phyloP scores from a whole-genome alignment of 495 filamentous ascomycete genomes.

The Aspergillus wentii region DNA sequence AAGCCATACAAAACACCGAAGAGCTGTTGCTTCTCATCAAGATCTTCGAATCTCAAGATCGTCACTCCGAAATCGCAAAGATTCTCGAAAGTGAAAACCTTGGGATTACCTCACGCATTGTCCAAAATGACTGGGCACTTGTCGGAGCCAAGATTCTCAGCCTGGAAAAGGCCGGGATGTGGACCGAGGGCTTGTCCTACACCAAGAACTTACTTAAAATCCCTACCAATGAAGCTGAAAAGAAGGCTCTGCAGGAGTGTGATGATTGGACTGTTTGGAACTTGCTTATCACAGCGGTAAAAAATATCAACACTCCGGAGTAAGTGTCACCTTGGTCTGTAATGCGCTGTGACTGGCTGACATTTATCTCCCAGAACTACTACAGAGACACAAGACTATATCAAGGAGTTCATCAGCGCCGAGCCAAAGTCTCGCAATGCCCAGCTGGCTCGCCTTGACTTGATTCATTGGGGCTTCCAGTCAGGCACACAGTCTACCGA shows the following conservation, averaged over 20 bases:
- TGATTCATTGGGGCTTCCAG: conserved; percentile 18
- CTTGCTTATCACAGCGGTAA: conserved; percentile 26
- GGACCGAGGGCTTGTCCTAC: conserved; percentile 43
- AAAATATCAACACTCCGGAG: conserved; percentile 26
- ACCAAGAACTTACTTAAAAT: conserved; percentile 34
- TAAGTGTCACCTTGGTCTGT: conserved; percentile 13
- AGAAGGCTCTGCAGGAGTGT: conserved; percentile 34
- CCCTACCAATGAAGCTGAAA: conserved; percentile 23
- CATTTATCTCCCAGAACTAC: conserved; percentile 20
- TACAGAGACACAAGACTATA: conserved; percentile 22
- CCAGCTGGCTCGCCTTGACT: conserved; percentile 35
- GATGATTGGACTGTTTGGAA: conserved; percentile 59
- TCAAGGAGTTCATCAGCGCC: conserved; percentile 29
- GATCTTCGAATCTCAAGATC: conserved; percentile 43
- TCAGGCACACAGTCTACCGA: conserved; percentile 25
- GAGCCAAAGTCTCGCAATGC: conserved; percentile 45
- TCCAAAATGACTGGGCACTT: conserved; percentile 49
- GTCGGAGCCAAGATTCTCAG: conserved; percentile 39
- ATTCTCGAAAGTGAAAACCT: conserved; percentile 47
- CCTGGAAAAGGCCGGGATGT: conserved; percentile 39
- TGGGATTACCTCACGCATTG: conserved; percentile 46
- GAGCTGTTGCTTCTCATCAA: conserved; percentile 52
- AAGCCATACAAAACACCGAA: conserved; percentile 49
- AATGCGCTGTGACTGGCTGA: conserved; percentile 6
- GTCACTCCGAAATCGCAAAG: conserved; percentile 41